Evolutionary conservation across 331 rosid genomes (phyloP).

Genomic region (Telfairia occidentalis): DNA sequence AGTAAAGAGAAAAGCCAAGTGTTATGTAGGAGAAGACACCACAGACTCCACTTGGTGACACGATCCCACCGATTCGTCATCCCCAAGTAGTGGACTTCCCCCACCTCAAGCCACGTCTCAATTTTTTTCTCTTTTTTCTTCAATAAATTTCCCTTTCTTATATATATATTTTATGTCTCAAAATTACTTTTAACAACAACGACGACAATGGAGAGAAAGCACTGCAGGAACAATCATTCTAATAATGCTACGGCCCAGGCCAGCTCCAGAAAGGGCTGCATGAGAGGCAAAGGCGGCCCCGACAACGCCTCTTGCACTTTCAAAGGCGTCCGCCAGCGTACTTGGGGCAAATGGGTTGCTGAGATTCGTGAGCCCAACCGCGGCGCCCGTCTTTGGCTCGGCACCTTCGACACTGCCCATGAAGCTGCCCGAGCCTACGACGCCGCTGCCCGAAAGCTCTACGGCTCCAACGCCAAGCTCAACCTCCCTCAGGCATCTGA

Average conservation of each 20-base stretch:
- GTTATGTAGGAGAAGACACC: constrained; percentile 41
- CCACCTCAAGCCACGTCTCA: constrained; percentile 60
- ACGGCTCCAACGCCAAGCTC: constrained; percentile 73
- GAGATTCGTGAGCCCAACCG: constrained; percentile 91
- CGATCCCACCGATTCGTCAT: constrained; percentile 33
- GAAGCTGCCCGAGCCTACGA: constrained; percentile 89
- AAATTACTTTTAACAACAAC: no score
- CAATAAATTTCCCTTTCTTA: not conserved
- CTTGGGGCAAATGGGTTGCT: constrained; percentile 99
- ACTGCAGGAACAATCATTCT: not conserved
- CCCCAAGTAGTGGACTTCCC: constrained; percentile 16
- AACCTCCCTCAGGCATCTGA: constrained; percentile 33
- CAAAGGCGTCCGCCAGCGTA: constrained; percentile 87
- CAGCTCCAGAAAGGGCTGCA: constrained; percentile 83
- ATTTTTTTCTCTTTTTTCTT: constrained; percentile 6
- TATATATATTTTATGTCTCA: not conserved
- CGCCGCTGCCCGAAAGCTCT: constrained; percentile 64
- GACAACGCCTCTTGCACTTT: constrained; percentile 72
- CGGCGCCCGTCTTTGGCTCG: constrained; percentile 89
- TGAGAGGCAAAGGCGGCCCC: constrained; percentile 94
- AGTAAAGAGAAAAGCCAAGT: constrained; percentile 43
- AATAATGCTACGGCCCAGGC: constrained; percentile 31
- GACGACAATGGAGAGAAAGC: not conserved
- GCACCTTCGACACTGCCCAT: constrained; percentile 64
- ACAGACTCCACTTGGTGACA: constrained; percentile 40